A percentile compares a stretch with the other conserved stretches of the same genome.
Evolutionary conservation across 1,139 yeast genomes (phyloP).

Genomic region (Magnusiomyces magnusii): DNA sequence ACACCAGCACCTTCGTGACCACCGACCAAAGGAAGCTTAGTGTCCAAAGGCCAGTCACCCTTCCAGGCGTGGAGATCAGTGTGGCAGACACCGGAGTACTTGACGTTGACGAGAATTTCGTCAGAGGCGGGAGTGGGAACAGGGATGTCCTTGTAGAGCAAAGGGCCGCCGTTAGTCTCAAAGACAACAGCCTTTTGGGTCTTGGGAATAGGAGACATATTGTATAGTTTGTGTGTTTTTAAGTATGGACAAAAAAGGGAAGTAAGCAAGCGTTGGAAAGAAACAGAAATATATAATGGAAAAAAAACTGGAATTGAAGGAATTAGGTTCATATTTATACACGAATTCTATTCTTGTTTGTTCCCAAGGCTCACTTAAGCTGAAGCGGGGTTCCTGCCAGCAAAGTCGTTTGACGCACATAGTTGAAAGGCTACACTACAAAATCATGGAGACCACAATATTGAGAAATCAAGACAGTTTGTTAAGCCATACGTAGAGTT

Average conservation of each 20-base stretch:
- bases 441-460: too few relatives aligned
- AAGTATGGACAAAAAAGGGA: neutral
- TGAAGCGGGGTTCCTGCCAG: neutral
- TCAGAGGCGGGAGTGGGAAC: slow-evolving; percentile 53
- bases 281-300: neutral
- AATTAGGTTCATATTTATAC: neutral
- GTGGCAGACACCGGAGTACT: slow-evolving; percentile 61
- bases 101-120: slow-evolving; percentile 52
- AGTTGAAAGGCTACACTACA: too few relatives aligned
- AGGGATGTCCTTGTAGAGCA: slow-evolving; percentile 40
- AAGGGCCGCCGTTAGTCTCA: slow-evolving; percentile 51
- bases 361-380: neutral
- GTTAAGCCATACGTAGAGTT: too few relatives aligned
- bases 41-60: slow-evolving; percentile 60
- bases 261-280: neutral
- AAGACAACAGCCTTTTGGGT: slow-evolving; percentile 51
- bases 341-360: too few relatives aligned
- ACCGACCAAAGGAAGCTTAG: slow-evolving; percentile 63
- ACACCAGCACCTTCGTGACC: slow-evolving; percentile 88
- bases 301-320: neutral
- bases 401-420: neutral
- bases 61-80: slow-evolving; percentile 65
- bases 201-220: slow-evolving; percentile 32
- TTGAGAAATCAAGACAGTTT: too few relatives aligned
- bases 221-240: neutral